A percentile compares a stretch with the other conserved stretches of the same genome.
These are phyloP conservation scores for Vitis hybrid DNA, from an alignment of 177 flowering plant species.

Conservation along the genomic window DNA sequence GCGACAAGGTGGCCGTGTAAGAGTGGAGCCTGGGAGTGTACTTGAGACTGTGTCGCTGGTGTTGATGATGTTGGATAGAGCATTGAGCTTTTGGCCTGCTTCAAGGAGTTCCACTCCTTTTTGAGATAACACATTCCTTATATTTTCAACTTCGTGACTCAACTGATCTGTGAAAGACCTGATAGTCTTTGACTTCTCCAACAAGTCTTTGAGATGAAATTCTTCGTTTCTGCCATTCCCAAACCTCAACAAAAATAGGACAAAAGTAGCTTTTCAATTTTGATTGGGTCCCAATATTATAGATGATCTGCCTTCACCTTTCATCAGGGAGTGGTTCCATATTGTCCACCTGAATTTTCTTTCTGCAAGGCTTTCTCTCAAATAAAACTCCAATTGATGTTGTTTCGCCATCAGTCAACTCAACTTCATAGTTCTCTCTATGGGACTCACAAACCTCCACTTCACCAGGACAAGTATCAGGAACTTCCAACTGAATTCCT, in stretches of 20 bases:
- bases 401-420: not conserved
- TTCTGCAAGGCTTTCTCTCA: no score
- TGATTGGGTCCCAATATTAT: no score
- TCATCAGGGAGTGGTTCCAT: no score
- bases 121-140: constrained; percentile 28
- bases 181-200: constrained; percentile 27
- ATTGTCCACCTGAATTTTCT: no score
- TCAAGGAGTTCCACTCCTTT: constrained; percentile 39
- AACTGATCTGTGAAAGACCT: constrained; percentile 25
- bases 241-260: constrained; percentile 1
- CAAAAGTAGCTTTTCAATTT: no score
- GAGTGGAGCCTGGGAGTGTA: no score
- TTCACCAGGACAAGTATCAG: constrained; percentile 13
- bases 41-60: no score
- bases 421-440: constrained; percentile 10
- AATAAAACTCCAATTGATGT: no score
- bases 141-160: constrained; percentile 20
- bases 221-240: constrained; percentile 31
- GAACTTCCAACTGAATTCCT: not conserved
- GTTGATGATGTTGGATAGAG: not conserved
- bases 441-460: not conserved
- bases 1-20: no score
- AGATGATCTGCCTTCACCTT: no score
- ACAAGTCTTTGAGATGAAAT: constrained; percentile 34
- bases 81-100: constrained; percentile 26